These are phyloP conservation scores for Dendrocalamus sinicus DNA, from an alignment of 176 grass and related monocot genomes.

Conservation along the genomic window DNA sequence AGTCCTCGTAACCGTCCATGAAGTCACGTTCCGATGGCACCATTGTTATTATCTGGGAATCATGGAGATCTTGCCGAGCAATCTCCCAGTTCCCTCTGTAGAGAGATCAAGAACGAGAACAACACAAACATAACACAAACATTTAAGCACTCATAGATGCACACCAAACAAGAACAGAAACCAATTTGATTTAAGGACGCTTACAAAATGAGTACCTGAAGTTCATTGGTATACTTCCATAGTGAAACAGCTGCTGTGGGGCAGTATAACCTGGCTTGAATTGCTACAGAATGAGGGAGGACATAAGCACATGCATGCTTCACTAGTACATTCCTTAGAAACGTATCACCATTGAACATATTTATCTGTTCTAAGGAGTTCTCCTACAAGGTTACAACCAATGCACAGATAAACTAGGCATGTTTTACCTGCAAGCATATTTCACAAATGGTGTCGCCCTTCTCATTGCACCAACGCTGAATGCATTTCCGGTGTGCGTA, in stretches of 20 bases:
- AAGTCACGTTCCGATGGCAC: constrained; percentile 62
- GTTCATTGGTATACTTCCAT: constrained; percentile 87
- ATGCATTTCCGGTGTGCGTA: constrained; percentile 90
- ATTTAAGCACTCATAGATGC: constrained; percentile 25
- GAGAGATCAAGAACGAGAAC: background rate
- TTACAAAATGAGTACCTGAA: constrained; percentile 65
- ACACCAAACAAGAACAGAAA: background rate
- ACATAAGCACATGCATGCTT: constrained; percentile 35
- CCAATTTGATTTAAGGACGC: constrained; percentile 18
- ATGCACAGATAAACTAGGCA: background rate
- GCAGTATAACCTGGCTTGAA: constrained; percentile 89
- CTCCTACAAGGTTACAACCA: background rate
- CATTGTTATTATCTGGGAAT: constrained; percentile 84
- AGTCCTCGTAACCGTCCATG: constrained; percentile 58
- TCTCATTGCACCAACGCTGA: constrained; percentile 94
- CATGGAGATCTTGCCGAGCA: constrained; percentile 59
- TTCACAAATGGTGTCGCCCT: constrained; percentile 85
- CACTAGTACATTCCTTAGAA: background rate
- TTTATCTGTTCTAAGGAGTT: background rate
- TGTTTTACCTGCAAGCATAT: constrained; percentile 88
- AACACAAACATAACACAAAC: background rate
- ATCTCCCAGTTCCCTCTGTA: constrained; percentile 87
- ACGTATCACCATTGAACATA: background rate
- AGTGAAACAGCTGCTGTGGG: constrained; percentile 81
- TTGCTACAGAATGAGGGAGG: constrained; percentile 61